A percentile compares a stretch with the other conserved stretches of the same genome.
Evolutionary conservation across 768 basidiomycete species (phyloP).

Genomic region (Hemileccinum impolitum): DNA sequence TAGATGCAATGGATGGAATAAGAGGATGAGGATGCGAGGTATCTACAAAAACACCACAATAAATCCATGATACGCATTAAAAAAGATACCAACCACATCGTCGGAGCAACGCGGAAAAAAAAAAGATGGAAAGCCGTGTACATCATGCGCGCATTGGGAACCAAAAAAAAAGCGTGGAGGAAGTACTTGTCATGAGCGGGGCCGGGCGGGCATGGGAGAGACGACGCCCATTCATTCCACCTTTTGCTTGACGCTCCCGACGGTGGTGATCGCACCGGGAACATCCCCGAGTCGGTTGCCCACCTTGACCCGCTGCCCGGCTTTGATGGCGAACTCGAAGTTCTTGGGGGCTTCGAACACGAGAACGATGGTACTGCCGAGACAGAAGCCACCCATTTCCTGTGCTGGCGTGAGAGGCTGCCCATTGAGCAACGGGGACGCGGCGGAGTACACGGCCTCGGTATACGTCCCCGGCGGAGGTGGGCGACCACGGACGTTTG

Average conservation of each 20-base stretch:
- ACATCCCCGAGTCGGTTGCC: constrained; percentile 76
- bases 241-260: constrained; percentile 34
- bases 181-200: neutral
- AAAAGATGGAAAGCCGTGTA: neutral
- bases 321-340: constrained; percentile 74
- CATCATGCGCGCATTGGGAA: neutral
- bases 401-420: constrained; percentile 86
- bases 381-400: constrained; percentile 96
- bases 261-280: constrained; percentile 10
- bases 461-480: constrained; percentile 84
- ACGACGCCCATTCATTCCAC: constrained; percentile 11
- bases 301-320: constrained; percentile 83
- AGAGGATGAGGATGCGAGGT: constrained; percentile 9
- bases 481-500: constrained; percentile 73
- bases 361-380: constrained; percentile 94
- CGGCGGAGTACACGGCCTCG: constrained; percentile 88
- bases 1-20: neutral
- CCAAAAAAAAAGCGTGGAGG: neutral
- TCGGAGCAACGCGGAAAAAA: neutral
- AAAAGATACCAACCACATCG: neutral
- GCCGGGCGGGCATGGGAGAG: neutral
- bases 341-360: constrained; percentile 91
- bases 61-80: constrained; percentile 8
- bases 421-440: constrained; percentile 78
- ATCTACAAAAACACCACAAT: constrained; percentile 11